These are phyloP conservation scores for Ophiostoma fasciatum DNA, from an alignment of 2,329 filamentous ascomycete genomes.

Conservation along the genomic window DNA sequence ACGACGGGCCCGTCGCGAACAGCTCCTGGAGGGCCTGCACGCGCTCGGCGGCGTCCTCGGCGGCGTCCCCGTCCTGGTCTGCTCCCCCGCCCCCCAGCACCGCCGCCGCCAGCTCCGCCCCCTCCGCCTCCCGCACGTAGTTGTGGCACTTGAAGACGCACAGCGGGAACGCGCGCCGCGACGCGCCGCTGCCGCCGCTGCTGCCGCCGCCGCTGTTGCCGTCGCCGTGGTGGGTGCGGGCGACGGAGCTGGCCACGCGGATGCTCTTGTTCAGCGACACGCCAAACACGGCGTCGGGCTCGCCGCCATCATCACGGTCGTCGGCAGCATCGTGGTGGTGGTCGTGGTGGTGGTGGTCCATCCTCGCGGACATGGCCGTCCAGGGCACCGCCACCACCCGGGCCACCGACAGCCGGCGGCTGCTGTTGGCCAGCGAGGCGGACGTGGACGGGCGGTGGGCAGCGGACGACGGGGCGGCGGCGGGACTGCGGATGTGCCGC, in stretches of 20 bases:
- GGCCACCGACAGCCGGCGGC: too few species aligned
- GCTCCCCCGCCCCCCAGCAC: too few species aligned
- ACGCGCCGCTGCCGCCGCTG: slow-evolving; percentile 18
- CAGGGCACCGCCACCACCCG: too few species aligned
- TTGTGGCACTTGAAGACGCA: slow-evolving; percentile 25
- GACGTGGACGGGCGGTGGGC: too few species aligned
- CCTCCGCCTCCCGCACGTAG: slow-evolving; percentile 21
- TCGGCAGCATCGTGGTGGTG: neutral
- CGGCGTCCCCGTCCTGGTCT: too few species aligned
- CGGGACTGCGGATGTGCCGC: slow-evolving; percentile 7
- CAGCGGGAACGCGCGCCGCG: slow-evolving; percentile 24
- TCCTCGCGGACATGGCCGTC: too few species aligned
- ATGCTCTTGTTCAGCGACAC: slow-evolving; percentile 26
- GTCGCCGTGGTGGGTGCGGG: slow-evolving; percentile 22
- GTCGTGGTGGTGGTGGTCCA: neutral
- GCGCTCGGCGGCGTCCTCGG: slow-evolving; percentile 16
- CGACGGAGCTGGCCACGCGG: slow-evolving; percentile 22
- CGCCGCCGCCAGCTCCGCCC: too few species aligned
- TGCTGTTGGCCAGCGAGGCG: too few species aligned
- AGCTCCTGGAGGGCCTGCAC: slow-evolving; percentile 22
- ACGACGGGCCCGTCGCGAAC: slow-evolving; percentile 24
- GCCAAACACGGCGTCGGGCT: slow-evolving; percentile 22
- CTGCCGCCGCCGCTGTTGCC: slow-evolving; percentile 13
- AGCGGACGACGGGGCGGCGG: too few species aligned
- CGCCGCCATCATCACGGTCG: too few species aligned